Evolutionary conservation across 1,139 yeast genomes (phyloP), one percentile per base, ranked within the genome.

Genomic region (Diutina ranongensis): DNA sequence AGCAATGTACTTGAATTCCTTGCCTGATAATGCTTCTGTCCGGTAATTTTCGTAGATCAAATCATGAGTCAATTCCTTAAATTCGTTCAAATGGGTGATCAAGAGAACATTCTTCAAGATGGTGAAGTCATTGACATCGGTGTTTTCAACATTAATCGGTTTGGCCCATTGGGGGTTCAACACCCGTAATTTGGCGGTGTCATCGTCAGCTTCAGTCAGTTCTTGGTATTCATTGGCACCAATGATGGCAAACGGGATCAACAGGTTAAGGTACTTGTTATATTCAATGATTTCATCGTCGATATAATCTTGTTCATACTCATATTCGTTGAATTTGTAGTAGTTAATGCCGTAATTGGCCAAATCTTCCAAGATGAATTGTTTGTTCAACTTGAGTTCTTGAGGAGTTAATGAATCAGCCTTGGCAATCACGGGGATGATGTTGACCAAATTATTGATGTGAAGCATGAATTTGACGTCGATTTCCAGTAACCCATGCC

Each of bases 31-130:
- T 45, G 74, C 81, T 54, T 76, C 78, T n/a, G 86, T 80, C 68
- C 92, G 76, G 60, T 80, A 83, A 54, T 73, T 71, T 60, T 41
- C 44, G 28, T 41, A 41, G 16, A 41, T 18, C 25, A 32, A 12
- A 19, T 41, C 44, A 20, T 41, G 44, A 9, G 44, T 41, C 35
- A 41, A 31, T 33, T 41, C 44, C 36, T 41, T 41, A 15, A 41
- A 32, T 8, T 41, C 44, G 19, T 32, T 83, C 56, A 83, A 68
- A 60, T 83, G 89, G n/a, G 89, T 82, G 40, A 85, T 85, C 52
- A 83, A 68, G 50, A 83, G 62, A 5, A 81, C 80, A 49, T 81
- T 78, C 60, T 80, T 80, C 59, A 83, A 70, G 47, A 74, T 68
- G 12, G 82, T 71, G 55, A 82, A 82, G 58, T 82, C 88, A 50